Evolutionary conservation across 805 yeast species (phyloP).

Genomic region (Starmerella powellii): DNA sequence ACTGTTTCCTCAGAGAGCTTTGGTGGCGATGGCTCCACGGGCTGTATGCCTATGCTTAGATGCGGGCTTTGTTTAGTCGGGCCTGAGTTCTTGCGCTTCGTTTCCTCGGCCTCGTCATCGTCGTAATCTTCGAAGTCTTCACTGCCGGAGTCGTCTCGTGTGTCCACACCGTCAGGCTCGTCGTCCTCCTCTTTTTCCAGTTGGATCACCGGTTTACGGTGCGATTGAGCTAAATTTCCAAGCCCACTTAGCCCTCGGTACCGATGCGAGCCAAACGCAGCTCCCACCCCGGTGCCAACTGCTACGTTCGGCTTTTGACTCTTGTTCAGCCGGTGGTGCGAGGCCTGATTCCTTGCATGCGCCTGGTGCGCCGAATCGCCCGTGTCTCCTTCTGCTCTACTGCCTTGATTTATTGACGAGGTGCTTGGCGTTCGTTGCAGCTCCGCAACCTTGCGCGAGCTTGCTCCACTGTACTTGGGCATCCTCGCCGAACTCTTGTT

Average conservation of each 20-base stretch:
- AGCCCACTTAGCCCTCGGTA: conserved; percentile 10
- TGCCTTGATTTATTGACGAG: conserved; percentile 2
- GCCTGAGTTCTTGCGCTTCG: neutral
- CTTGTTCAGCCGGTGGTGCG: neutral
- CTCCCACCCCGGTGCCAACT: neutral
- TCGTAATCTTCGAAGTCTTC: conserved; percentile 12
- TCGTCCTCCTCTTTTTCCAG: conserved; percentile 19
- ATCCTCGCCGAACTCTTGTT: conserved; percentile 10
- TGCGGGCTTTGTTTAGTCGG: conserved; percentile 6
- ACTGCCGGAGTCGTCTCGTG: conserved; percentile 4
- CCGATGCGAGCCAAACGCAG: conserved; percentile 6
- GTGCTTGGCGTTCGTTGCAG: conserved; percentile 4
- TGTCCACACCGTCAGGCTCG: conserved; percentile 10
- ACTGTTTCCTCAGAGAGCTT: conserved; percentile 23
- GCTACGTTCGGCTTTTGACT: neutral
- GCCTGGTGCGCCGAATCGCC: neutral
- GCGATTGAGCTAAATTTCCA: conserved; percentile 8
- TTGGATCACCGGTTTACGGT: conserved; percentile 17
- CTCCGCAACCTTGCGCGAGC: neutral
- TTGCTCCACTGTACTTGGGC: neutral
- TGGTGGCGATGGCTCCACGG: conserved; percentile 23
- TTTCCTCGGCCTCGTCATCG: neutral
- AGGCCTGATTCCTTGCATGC: neutral
- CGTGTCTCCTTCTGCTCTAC: neutral
- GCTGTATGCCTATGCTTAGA: conserved; percentile 18